Evolutionary conservation across 169 alveolate genomes (phyloP).

Genomic region (Plasmodium inui): DNA sequence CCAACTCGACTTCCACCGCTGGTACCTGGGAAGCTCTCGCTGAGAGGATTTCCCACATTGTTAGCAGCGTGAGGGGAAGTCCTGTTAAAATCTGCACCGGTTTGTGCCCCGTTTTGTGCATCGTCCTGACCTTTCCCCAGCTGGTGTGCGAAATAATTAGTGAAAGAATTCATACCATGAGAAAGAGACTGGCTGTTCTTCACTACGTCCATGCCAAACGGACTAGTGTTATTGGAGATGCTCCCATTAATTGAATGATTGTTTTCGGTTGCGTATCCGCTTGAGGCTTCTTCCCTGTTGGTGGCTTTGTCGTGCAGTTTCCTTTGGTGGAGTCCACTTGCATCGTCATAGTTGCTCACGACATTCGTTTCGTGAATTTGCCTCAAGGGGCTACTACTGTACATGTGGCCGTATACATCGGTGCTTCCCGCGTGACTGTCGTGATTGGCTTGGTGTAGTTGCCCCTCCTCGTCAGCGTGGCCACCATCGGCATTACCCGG

Average conservation of each 20-base stretch:
- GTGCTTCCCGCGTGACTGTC: background rate
- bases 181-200: slow-evolving; percentile 11
- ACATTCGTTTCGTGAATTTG: background rate
- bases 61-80: background rate
- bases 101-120: background rate
- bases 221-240: background rate
- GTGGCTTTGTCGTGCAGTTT: background rate
- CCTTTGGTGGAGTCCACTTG: background rate
- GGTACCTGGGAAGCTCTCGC: slow-evolving; percentile 16
- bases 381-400: background rate
- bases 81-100: background rate
- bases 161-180: slow-evolving; percentile 6
- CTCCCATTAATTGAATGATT: background rate
- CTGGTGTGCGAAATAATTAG: background rate
- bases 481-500: too few species aligned
- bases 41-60: background rate
- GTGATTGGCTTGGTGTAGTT: background rate
- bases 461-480: background rate
- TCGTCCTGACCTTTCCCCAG: background rate
- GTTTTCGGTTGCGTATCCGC: background rate
- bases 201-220: background rate
- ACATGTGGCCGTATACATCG: background rate
- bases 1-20: background rate
- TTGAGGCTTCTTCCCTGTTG: background rate
- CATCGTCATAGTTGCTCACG: background rate